Percentiles rank a stretch among this genome's conserved stretches.
Evolutionary conservation across 805 yeast species (phyloP).

Genomic region (Dipodascopsis tothii): DNA sequence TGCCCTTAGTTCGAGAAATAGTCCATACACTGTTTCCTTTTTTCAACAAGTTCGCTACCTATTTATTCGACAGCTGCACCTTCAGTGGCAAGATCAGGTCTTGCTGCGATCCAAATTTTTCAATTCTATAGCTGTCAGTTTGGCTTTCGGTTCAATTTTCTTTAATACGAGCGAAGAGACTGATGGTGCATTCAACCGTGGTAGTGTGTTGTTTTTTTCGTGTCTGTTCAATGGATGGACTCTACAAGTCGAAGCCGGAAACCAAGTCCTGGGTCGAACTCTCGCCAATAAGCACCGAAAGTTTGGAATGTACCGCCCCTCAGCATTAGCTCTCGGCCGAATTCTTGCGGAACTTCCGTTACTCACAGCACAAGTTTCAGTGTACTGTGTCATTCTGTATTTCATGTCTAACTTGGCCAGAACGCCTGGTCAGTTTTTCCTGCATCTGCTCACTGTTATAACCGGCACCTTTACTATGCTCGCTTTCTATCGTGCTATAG

Average conservation of each 20-base stretch:
- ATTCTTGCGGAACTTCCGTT: conserved; percentile 54
- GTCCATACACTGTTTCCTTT: conserved; percentile 23
- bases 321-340: conserved; percentile 59
- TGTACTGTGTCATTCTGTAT: conserved; percentile 47
- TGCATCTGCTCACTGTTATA: conserved; percentile 38
- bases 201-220: conserved; percentile 47
- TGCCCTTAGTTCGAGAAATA: not conserved
- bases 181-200: conserved; percentile 46
- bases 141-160: conserved; percentile 48
- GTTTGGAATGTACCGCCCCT: conserved; percentile 52
- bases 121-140: conserved; percentile 42
- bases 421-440: conserved; percentile 48
- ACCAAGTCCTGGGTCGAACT: conserved; percentile 45
- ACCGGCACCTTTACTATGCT: conserved; percentile 47
- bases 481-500: conserved; percentile 41
- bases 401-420: conserved; percentile 50
- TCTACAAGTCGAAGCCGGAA: conserved; percentile 48
- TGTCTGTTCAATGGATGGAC: conserved; percentile 55
- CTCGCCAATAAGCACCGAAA: conserved; percentile 56
- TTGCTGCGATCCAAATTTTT: conserved; percentile 11
- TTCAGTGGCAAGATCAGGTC: conserved; percentile 22
- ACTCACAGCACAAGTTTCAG: conserved; percentile 37
- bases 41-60: conserved; percentile 12
- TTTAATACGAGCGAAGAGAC: conserved; percentile 40
- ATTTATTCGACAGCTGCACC: conserved; percentile 13